Evolutionary conservation across 371 early-diverging fungal species (phyloP).

Genomic region (Rhizomucor pusillus): DNA sequence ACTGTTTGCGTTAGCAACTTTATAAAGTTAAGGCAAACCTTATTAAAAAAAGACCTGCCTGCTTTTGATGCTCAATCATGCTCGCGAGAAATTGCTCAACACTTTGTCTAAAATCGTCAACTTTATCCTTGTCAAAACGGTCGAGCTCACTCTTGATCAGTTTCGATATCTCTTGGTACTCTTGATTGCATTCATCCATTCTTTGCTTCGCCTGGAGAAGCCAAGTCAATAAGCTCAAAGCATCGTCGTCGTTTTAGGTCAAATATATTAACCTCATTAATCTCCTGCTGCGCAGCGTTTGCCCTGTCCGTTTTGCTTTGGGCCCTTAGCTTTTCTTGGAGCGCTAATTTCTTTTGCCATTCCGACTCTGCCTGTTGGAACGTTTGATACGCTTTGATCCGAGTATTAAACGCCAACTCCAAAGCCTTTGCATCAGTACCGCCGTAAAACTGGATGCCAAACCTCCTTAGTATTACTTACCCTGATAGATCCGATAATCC

Average conservation of each 20-base stretch:
- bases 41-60: constrained; percentile 43
- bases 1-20: too few species aligned
- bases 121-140: constrained; percentile 83
- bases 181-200: constrained; percentile 52
- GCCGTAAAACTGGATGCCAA: neutral
- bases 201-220: constrained; percentile 54
- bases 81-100: constrained; percentile 73
- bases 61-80: constrained; percentile 82
- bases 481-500: constrained; percentile 81
- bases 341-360: constrained; percentile 57
- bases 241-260: neutral
- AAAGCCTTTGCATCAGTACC: neutral
- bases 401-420: constrained; percentile 72
- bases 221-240: neutral
- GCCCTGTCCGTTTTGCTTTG: constrained; percentile 56
- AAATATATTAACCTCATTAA: constrained; percentile 49
- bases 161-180: constrained; percentile 73
- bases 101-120: constrained; percentile 77
- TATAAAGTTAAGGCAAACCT: too few species aligned
- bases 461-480: constrained; percentile 17
- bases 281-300: constrained; percentile 59
- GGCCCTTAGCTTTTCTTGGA: constrained; percentile 58
- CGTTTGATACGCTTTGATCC: constrained; percentile 67
- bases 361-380: constrained; percentile 72
- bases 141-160: constrained; percentile 76